Percentiles rank a stretch among this genome's conserved stretches.
Evolutionary conservation across 345 rosid species (phyloP).

Genomic region (Corymbia maculata): DNA sequence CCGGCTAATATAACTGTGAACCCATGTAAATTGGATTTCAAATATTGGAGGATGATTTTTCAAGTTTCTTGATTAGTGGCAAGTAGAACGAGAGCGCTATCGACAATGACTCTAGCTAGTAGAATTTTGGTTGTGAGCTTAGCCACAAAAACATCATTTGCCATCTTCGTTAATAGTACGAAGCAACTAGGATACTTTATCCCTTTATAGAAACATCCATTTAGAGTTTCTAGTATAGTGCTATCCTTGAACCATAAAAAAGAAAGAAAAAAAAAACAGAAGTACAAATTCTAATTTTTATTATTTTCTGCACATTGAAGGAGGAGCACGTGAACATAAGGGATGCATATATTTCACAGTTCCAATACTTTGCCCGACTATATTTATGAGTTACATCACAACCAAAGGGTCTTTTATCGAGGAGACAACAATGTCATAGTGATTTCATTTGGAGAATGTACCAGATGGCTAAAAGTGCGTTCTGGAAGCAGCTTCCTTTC

Average conservation of each 20-base stretch:
- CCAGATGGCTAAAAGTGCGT: conserved; percentile 1
- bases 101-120: background rate
- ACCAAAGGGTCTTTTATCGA: background rate
- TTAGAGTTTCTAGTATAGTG: background rate
- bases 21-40: too few relatives aligned
- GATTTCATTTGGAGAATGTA: conserved; percentile 7
- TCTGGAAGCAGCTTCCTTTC: conserved; percentile 2
- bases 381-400: background rate
- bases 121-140: background rate
- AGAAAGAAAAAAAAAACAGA: too few relatives aligned
- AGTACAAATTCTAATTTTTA: background rate
- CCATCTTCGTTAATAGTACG: background rate
- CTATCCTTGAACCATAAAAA: background rate
- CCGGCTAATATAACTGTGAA: too few relatives aligned
- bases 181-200: background rate
- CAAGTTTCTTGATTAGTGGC: background rate
- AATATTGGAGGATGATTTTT: background rate
- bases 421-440: background rate
- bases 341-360: background rate
- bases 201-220: background rate
- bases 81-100: background rate
- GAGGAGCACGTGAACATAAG: background rate
- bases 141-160: background rate
- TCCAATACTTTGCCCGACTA: background rate
- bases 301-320: too few relatives aligned